Evolutionary conservation across 352 stramenopile species (phyloP).

Genomic region (Aphanomyces cochlioides): DNA sequence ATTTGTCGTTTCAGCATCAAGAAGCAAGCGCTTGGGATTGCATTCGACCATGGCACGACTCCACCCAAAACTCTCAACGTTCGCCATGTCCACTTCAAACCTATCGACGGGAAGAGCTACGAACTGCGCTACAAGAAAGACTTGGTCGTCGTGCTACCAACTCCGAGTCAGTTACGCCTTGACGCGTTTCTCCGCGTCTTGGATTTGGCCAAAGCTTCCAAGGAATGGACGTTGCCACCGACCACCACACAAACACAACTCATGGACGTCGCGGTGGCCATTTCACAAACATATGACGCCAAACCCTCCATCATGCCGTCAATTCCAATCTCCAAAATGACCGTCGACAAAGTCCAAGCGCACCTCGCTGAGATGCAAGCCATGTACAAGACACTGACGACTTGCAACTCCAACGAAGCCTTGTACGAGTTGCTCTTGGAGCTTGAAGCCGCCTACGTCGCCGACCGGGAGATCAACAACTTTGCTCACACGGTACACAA

Average conservation of each 20-base stretch:
- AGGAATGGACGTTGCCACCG: background rate
- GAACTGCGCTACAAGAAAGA: slow-evolving; percentile 10
- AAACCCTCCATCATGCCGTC: background rate
- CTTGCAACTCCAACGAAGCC: background rate
- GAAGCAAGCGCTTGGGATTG: no score
- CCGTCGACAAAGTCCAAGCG: background rate
- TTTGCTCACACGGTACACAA: slow-evolving; percentile 29
- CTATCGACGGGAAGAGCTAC: background rate
- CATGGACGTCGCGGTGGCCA: slow-evolving; percentile 8
- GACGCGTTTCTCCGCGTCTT: background rate
- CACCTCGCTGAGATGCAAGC: slow-evolving; percentile 24
- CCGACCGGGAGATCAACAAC: background rate
- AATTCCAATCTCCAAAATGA: background rate
- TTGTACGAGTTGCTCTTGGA: slow-evolving; percentile 23
- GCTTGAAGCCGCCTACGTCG: slow-evolving; percentile 14
- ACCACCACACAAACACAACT: background rate
- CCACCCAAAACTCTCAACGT: no score
- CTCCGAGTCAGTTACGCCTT: background rate
- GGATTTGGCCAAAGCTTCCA: background rate
- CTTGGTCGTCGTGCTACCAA: background rate
- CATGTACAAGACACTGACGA: slow-evolving; percentile 2
- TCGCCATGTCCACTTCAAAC: no score
- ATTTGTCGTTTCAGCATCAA: no score
- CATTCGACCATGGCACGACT: no score
- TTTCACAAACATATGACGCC: slow-evolving; percentile 2